Base-by-base conservation (phyloP, 805 yeast genomes). In the Ogataea philodendri region DNA sequence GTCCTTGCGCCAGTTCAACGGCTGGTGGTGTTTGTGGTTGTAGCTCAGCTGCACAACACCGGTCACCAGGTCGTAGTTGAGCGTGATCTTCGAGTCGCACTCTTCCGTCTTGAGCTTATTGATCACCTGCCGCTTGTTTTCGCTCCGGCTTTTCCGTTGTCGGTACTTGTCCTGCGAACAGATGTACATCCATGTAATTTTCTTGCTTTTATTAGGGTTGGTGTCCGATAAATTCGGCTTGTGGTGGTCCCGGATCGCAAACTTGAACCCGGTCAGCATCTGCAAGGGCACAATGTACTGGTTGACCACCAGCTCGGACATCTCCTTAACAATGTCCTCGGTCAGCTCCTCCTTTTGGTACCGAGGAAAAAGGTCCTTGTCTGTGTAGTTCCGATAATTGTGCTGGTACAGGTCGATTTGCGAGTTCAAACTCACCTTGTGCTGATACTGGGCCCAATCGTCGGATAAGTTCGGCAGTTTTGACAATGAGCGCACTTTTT, bases 211-310 rank as follows among this genome's bases (percentile, higher is more conserved):
- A 23, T 62, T 53, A 5, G 69, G 68, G 22, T 66, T 67, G 4
- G 48, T 39, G 27, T 57, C 59, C 7, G 42, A 30, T 17, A 59
- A 30, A 15, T 51, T 44, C 10, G 61, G 59, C 46, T 67, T 65
- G 44, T 69, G 74, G 42, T 60, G 67, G 42, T 69, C 74, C 32
- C 74, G 54, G 9, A 67, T 64, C 0, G 71, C 69, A 40, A 67
- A 67, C 33, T 63, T 57, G 40, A 59, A 69, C 2, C 72, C 72
- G 0, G 74, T 66, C 2, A 54, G 43, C 4, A 47, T 49, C 55
- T 67, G 69, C 22, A 69, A 37, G 5, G 74, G 72, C n/a, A 51
- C 45, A 14, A 69, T 57, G 37, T 65, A 69, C 8, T 54, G 45
- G 19, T 55, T 57, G 5, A 60, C 57, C n/a, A 69, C 46, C 22